Base-by-base conservation (phyloP, 2,329 filamentous ascomycete genomes). In the Monilinia fructicola region DNA sequence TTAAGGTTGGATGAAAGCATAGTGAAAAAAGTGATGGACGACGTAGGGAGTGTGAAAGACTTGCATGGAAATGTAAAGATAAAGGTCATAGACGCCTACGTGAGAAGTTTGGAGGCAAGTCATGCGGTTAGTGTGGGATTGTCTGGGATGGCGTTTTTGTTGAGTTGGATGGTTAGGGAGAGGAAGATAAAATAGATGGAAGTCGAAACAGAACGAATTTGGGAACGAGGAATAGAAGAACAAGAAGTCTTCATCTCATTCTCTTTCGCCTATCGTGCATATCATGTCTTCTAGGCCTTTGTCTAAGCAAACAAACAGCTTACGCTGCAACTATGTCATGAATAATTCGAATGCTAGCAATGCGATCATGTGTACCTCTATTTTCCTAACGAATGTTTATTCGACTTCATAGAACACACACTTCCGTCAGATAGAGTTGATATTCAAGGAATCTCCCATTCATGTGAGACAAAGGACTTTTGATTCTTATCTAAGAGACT, bases 101-200 rank as follows among this genome's bases (percentile, higher is more conserved):
- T 73, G 28, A 69, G 65, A 65, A 73, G 72, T 68, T 65, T 74
- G 16, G 71, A 69, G 53, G 69, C 71, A 59, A 70, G 67, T 54
- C 71, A 74, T 54, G 54, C 69, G 70, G 40, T 71, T n/a, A 67
- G 64, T 10, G 40, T 70, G 18, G 68, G 65, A 14, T 68, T 66
- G 21, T 64, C 70, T 26, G 38, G 66, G 4, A 3, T 65, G 12
- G 67, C 69, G 23, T 52, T 69, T 50, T 42, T 67, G 38, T 31
- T 67, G n/a, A 59, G 54, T 16, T 46, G 58, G n/a, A 6, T n/a
- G 14, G 62, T 65, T 40, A 59, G 54, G n/a, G 62, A 59, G 42
- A 65, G 10, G 44, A 59, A 59, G 11, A 65, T 65, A 11, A 59
- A 48, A 28, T 52, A 65, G 31, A 59, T n/a, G 16, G 16, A 65